These are phyloP conservation scores for Russula foetens DNA, from an alignment of 768 basidiomycete genomes.

Conservation along the genomic window DNA sequence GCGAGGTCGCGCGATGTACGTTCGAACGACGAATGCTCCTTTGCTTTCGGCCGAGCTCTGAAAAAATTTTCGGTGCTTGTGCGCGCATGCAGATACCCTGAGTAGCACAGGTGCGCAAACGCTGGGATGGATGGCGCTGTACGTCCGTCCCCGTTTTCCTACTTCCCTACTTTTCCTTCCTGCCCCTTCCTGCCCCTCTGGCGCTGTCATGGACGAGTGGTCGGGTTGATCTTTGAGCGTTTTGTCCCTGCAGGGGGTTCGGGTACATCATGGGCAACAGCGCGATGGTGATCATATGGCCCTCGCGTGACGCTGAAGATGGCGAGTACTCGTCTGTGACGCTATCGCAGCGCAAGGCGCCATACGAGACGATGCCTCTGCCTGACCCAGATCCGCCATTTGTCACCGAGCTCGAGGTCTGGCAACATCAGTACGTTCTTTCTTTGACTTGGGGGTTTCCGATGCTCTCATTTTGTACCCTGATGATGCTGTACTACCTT, in stretches of 20 bases:
- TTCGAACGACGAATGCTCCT: no score
- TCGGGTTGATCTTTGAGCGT: background rate
- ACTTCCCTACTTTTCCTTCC: background rate
- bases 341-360: slow-evolving; percentile 55
- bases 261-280: slow-evolving; percentile 45
- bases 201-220: background rate
- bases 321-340: slow-evolving; percentile 39
- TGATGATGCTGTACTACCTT: background rate
- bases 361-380: slow-evolving; percentile 46
- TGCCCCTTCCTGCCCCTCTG: background rate
- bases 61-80: no score
- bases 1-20: slow-evolving; percentile 14
- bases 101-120: slow-evolving; percentile 11
- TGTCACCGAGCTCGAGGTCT: slow-evolving; percentile 35
- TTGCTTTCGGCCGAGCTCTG: no score
- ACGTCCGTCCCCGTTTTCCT: background rate
- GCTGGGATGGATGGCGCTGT: slow-evolving; percentile 26
- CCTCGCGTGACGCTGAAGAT: slow-evolving; percentile 37
- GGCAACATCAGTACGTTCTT: slow-evolving; percentile 30
- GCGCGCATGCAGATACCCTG: slow-evolving; percentile 17
- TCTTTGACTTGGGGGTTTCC: background rate
- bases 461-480: background rate
- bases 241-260: slow-evolving; percentile 43
- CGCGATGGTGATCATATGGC: slow-evolving; percentile 72
- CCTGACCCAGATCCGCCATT: slow-evolving; percentile 46